Percentiles rank a stretch among this genome's conserved stretches.
These are phyloP conservation scores for Myotisia sp. DNA, from an alignment of 2,329 filamentous ascomycete genomes.

Conservation along the genomic window DNA sequence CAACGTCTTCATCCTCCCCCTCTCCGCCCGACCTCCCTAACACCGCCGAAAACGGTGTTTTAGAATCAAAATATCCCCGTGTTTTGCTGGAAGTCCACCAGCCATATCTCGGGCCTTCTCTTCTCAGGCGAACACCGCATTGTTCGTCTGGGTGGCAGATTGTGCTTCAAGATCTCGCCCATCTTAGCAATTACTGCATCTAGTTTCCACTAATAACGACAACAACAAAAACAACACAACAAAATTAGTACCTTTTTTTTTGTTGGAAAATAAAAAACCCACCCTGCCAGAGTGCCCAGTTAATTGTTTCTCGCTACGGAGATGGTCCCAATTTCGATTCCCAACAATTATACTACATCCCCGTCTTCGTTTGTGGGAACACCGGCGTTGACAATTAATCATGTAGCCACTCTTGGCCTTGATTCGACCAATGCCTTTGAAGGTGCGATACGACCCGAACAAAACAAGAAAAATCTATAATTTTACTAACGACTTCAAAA, in stretches of 20 bases:
- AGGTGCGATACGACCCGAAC: slow-evolving; percentile 38
- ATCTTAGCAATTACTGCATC: no score
- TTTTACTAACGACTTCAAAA: slow-evolving; percentile 14
- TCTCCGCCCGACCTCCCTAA: slow-evolving; percentile 86
- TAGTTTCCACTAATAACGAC: no score
- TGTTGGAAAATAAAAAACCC: slow-evolving; percentile 9
- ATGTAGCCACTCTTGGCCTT: slow-evolving; percentile 79
- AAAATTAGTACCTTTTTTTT: slow-evolving; percentile 7
- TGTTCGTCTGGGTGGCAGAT: slow-evolving; percentile 96
- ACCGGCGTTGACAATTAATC: slow-evolving; percentile 90
- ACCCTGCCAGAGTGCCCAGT: slow-evolving; percentile 6
- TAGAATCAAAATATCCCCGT: slow-evolving; percentile 21
- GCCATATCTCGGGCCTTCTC: slow-evolving; percentile 68
- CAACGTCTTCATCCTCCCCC: slow-evolving; percentile 67
- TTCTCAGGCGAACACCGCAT: slow-evolving; percentile 85
- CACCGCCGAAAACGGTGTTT: slow-evolving; percentile 46
- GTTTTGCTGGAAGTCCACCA: slow-evolving; percentile 47
- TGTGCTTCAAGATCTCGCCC: slow-evolving; percentile 55
- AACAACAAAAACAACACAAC: background rate
- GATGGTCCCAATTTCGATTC: slow-evolving; percentile 75
- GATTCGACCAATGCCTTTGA: slow-evolving; percentile 96
- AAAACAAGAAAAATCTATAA: background rate
- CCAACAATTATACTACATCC: slow-evolving; percentile 68
- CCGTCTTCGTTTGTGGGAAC: slow-evolving; percentile 62
- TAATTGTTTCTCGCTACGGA: slow-evolving; percentile 31